These are phyloP conservation scores for Kitagawia praeruptora DNA, from an alignment of 129 eudicot genomes.

Conservation along the genomic window DNA sequence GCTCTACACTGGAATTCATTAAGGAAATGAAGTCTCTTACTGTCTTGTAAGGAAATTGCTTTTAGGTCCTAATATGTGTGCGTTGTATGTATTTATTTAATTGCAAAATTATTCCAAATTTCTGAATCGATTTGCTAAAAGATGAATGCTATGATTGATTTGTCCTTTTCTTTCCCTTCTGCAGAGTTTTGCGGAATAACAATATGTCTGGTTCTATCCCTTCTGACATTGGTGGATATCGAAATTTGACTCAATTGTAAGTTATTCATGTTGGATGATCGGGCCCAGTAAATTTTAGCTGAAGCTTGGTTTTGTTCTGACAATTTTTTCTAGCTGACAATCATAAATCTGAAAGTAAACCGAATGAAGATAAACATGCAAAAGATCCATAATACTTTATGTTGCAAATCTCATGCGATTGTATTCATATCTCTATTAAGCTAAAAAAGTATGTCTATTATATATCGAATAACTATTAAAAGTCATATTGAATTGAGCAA, in stretches of 20 bases:
- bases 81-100: neutral
- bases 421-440: neutral
- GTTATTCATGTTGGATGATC: slow-evolving; percentile 15
- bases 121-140: neutral
- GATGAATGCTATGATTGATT: neutral
- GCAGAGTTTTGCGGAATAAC: slow-evolving; percentile 59
- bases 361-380: neutral
- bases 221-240: slow-evolving; percentile 40
- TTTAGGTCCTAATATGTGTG: neutral
- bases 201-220: slow-evolving; percentile 71
- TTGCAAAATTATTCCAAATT: neutral
- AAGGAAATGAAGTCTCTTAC: slow-evolving; percentile 3
- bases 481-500: neutral
- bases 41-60: slow-evolving; percentile 7
- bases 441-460: neutral
- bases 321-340: neutral
- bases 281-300: neutral
- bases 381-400: neutral
- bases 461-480: neutral
- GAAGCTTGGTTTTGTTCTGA: neutral
- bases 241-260: slow-evolving; percentile 51
- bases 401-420: neutral
- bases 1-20: slow-evolving; percentile 7
- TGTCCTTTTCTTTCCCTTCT: slow-evolving; percentile 5
- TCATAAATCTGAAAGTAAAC: neutral